Evolutionary conservation across 305 asterid species (phyloP), one percentile per base, ranked within the genome.

Genomic region (Ajuga reptans): DNA sequence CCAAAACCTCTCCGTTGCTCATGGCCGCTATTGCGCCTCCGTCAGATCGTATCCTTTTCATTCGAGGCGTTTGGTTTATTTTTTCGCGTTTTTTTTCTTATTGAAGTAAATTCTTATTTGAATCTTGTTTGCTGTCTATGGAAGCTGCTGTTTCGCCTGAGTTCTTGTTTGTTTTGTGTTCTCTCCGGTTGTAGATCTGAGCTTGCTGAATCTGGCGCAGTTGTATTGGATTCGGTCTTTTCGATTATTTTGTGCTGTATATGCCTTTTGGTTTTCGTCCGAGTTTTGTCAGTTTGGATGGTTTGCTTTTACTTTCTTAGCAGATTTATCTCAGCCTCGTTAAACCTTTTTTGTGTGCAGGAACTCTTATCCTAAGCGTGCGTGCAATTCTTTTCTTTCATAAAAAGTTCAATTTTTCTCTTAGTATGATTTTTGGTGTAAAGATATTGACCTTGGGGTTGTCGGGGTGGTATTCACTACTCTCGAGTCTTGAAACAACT

Each of bases 21-120:
- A 85, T 85, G 87, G 85, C 90, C 21, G 74, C 83, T 66, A 85
- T 81, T 64, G 80, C 83, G 73, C 82, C 84, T 68, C 72, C 84
- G 65, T 75, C 79, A 59, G 90, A 85, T 78, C 90, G 90, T 85
- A 85, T 83, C 87, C 89, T 78, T 75, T 71, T 33, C 39, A 6
- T 68, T 60, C 16, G 0, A 4, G 42, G 0, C 4, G 12, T 36
- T 9, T 54, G 63, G 16, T 52, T 14, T 37, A 9, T 2, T 7
- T 58, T 9, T 12, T 2, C 60, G 1, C 4, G 14, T 12, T 18
- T 7, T 41, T 24, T 11, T 39, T 51, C 18, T 41, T 55, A 5
- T 10, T 18, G n/a, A 21, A 21, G 27, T 14, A 64, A n/a, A 58
- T 3, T 15, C 29, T 5, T 46, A 27, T 61, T 54, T 12, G 51